Conservation (phyloP, 441 rosid genomes). For the Arabidopsis lyrata region DNA sequence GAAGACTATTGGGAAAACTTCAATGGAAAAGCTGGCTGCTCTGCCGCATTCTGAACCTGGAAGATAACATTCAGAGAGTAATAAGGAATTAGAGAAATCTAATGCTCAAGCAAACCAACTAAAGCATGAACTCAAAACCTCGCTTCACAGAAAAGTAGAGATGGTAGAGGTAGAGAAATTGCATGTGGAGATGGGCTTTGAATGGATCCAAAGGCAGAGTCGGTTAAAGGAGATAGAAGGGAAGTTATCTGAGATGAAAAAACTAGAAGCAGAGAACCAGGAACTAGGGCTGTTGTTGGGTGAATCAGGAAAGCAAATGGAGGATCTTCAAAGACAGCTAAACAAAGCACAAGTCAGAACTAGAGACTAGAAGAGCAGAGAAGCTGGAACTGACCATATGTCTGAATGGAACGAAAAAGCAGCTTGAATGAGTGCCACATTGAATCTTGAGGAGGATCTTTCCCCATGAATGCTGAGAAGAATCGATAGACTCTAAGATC, state of each 20-base stretch:
- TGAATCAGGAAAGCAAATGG: slow-evolving; percentile 43
- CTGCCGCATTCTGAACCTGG: slow-evolving; percentile 58
- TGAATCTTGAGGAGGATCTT: slow-evolving; percentile 51
- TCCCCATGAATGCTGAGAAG: slow-evolving; percentile 15
- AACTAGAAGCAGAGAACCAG: slow-evolving; percentile 50
- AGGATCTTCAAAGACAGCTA: slow-evolving; percentile 42
- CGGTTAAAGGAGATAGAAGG: no score
- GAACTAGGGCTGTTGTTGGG: slow-evolving; percentile 43
- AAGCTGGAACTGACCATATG: slow-evolving; percentile 52
- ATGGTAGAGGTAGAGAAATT: slow-evolving; percentile 66
- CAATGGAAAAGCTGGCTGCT: slow-evolving; percentile 90
- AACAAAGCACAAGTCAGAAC: slow-evolving; percentile 45
- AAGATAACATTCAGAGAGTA: slow-evolving; percentile 47
- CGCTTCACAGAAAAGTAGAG: slow-evolving; percentile 58
- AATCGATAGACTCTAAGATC: slow-evolving; percentile 18
- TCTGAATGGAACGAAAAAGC: slow-evolving; percentile 52
- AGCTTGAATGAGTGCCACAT: slow-evolving; percentile 78
- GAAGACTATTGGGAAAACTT: slow-evolving; percentile 49
- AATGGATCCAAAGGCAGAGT: slow-evolving; percentile 51
- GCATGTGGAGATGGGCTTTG: slow-evolving; percentile 58
- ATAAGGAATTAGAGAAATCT: slow-evolving; percentile 42
- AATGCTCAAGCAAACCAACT: slow-evolving; percentile 43
- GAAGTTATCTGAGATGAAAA: slow-evolving; percentile 51
- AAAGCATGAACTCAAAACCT: slow-evolving; percentile 59
- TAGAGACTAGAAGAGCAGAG: slow-evolving; percentile 58